Conservation (phyloP, 2,329 filamentous ascomycete species). For the Aspergillus neotritici region DNA sequence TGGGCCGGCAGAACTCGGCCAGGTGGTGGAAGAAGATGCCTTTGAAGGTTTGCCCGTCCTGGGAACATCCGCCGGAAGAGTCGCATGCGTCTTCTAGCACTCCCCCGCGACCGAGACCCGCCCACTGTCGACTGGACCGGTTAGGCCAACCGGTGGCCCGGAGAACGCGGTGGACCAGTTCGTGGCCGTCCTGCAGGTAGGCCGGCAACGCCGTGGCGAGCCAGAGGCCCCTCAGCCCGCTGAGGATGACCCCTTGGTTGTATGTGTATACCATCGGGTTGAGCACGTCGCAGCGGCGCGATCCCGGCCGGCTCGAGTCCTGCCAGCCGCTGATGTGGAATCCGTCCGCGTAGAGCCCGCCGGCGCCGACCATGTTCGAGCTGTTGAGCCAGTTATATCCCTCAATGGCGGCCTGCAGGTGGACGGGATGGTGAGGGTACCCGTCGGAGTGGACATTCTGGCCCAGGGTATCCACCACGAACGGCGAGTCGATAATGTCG, state of each 20-base stretch:
- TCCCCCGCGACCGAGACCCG: slow-evolving; percentile 70
- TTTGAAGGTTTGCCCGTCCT: slow-evolving; percentile 87
- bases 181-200: slow-evolving; percentile 74
- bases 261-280: slow-evolving; percentile 93
- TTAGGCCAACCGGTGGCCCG: slow-evolving; percentile 68
- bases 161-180: slow-evolving; percentile 68
- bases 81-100: slow-evolving; percentile 84
- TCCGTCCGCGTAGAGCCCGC: slow-evolving; percentile 76
- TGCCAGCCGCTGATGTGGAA: slow-evolving; percentile 72
- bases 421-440: slow-evolving; percentile 53
- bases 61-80: slow-evolving; percentile 64
- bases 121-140: slow-evolving; percentile 51
- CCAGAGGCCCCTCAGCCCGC: slow-evolving; percentile 74
- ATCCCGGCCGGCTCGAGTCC: slow-evolving; percentile 54
- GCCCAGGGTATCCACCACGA: slow-evolving; percentile 34
- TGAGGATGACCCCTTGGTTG: slow-evolving; percentile 87
- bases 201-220: slow-evolving; percentile 64
- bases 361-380: slow-evolving; percentile 72
- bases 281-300: slow-evolving; percentile 68
- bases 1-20: slow-evolving; percentile 65
- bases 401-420: slow-evolving; percentile 67
- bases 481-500: slow-evolving; percentile 68
- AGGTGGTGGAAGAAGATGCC: slow-evolving; percentile 92
- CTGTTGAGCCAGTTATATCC: slow-evolving; percentile 74
- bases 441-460: slow-evolving; percentile 22